Base-by-base conservation (phyloP, 2,329 filamentous ascomycete genomes). In the Coleophoma cylindrospora region DNA sequence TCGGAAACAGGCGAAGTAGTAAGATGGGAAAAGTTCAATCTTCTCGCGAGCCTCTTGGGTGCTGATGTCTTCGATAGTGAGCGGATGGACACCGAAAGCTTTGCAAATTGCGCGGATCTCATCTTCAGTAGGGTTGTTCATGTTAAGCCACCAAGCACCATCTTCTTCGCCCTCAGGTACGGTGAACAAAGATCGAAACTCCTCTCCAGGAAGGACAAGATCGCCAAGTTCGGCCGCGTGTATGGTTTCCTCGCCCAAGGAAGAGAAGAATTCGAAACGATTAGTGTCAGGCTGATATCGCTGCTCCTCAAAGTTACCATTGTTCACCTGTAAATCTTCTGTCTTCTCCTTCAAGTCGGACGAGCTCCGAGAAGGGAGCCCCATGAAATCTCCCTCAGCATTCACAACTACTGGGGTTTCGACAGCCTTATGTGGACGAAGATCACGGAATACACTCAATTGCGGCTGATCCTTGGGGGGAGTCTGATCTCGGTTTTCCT, bases 91-190 rank as follows among this genome's bases (percentile, higher is more conserved):
- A 13, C 90, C 90, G 68, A 99, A 99, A 4, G 94, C 91, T 64
- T 91, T 91, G 74, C 90, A 95, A 54, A 99, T 86, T 32, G 86
- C 86, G 40, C 85, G 83, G 17, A 96, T 84, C 66, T 97, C 94
- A 52, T 92, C 91, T 63, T 91, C 88, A 1, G 86, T 91, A 1
- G 92, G 90, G 59, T 89, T 90, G 66, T 92, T 87, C 66, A 96
- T 86, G 63, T 99, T 95, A 46, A 99, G 77, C 94, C 94, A 99
- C 91, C 92, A 99, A n/a, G 96, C 91, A 61, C 92, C 92, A 54
- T 83, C 80, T 32, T 78, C 76, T 47, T 76, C 78, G 34, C 83
- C 77, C 2, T 77, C 76, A 34, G 82, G 82, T 34, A 84, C 73
- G 33, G 76, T 74, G 65, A 99, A 99, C 11, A 99, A 81, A 50